Conservation (phyloP, 2,329 filamentous ascomycete genomes). For the Penicillium concentricum region DNA sequence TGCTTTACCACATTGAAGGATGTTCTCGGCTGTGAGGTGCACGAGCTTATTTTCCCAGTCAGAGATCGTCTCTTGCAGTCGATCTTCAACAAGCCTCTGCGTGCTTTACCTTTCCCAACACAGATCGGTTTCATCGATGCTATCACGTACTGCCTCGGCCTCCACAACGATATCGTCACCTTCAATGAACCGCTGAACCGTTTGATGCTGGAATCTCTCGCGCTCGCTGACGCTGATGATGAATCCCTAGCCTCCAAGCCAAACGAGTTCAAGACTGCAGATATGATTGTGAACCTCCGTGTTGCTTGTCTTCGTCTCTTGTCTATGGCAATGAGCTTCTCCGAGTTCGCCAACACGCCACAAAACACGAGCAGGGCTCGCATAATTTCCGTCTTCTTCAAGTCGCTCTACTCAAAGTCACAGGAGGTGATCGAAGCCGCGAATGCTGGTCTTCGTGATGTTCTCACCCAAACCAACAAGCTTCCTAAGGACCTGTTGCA, state of each 20-base stretch:
- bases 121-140: conserved; percentile 99
- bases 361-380: conserved; percentile 62
- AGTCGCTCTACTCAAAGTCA: conserved; percentile 90
- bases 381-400: conserved; percentile 97
- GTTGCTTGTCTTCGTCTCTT: conserved; percentile 92
- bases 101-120: conserved; percentile 87
- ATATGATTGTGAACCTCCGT: conserved; percentile 85
- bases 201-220: conserved; percentile 87
- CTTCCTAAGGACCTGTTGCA: conserved; percentile 94
- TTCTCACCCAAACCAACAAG: conserved; percentile 84
- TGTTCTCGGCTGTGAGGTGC: conserved; percentile 73
- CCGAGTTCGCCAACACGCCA: conserved; percentile 79
- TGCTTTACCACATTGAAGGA: conserved; percentile 79
- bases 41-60: conserved; percentile 84
- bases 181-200: conserved; percentile 92
- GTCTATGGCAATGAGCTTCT: conserved; percentile 88
- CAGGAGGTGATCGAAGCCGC: conserved; percentile 90
- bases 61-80: conserved; percentile 86
- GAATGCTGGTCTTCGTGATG: conserved; percentile 83
- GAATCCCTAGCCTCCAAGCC: conserved; percentile 91
- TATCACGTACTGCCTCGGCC: conserved; percentile 87
- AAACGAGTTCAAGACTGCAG: conserved; percentile 90
- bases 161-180: conserved; percentile 83
- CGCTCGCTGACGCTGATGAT: conserved; percentile 90
- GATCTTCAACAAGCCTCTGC: conserved; percentile 91